Conservation (phyloP, 2,329 filamentous ascomycete genomes). For the Mycosphaerella arachidis region DNA sequence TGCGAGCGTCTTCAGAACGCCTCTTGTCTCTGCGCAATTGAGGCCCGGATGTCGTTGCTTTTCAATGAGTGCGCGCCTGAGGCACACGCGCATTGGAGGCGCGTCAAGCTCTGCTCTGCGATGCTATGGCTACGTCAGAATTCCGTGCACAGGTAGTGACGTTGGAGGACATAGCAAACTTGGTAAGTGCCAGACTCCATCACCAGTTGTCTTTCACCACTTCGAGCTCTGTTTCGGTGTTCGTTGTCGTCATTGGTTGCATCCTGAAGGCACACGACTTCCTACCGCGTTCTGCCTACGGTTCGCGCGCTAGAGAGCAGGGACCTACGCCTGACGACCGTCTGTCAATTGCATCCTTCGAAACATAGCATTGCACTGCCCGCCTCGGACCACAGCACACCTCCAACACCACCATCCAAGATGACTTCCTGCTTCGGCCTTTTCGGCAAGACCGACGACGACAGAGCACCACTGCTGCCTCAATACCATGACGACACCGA, state of each 20-base stretch:
- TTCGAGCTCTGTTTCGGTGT: too few relatives aligned
- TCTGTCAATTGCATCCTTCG: not conserved
- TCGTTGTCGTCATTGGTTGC: not conserved
- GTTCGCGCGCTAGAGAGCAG: not conserved
- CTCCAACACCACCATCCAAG: slow-evolving; percentile 12
- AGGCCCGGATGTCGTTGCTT: not conserved
- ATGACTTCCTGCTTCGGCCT: slow-evolving; percentile 65
- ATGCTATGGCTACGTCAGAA: not conserved
- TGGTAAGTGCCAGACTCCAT: not conserved
- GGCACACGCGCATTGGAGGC: not conserved
- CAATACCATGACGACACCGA: slow-evolving; percentile 77
- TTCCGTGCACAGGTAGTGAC: not conserved
- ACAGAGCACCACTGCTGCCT: slow-evolving; percentile 75
- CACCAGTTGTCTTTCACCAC: too few relatives aligned
- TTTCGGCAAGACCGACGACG: slow-evolving; percentile 45
- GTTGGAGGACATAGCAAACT: not conserved
- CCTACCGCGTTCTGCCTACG: not conserved
- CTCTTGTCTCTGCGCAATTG: not conserved
- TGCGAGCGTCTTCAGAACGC: not conserved
- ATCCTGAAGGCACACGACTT: slow-evolving; percentile 1
- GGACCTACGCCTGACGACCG: too few relatives aligned
- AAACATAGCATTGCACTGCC: not conserved
- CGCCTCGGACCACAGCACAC: not conserved
- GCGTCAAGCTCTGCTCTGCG: not conserved
- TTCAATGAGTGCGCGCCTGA: not conserved